Percentiles rank a stretch among this genome's conserved stretches.
Conservation (phyloP, 805 yeast genomes). For the Yarrowia deformans region DNA sequence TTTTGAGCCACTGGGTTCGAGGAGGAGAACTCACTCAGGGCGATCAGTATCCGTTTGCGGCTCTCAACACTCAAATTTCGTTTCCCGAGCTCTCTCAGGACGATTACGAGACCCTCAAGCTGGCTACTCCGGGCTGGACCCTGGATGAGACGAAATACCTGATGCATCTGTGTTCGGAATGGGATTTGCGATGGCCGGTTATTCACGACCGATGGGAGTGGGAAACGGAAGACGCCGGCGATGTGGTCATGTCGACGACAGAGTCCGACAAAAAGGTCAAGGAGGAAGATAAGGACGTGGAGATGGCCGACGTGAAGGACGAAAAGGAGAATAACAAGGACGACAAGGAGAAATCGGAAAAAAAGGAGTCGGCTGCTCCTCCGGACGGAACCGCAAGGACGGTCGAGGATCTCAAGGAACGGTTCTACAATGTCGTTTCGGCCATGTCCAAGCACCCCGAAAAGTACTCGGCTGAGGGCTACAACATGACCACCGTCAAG, state of each 20-base stretch:
- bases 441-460: conserved; percentile 57
- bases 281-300: conserved; percentile 13
- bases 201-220: conserved; percentile 66
- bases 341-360: neutral
- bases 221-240: conserved; percentile 10
- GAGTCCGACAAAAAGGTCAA: neutral
- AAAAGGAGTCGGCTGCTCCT: neutral
- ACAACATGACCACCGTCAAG: conserved; percentile 54
- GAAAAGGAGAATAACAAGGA: conserved; percentile 31
- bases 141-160: conserved; percentile 79
- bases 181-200: conserved; percentile 74
- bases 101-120: conserved; percentile 59
- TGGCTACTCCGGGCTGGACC: conserved; percentile 62
- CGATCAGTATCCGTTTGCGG: conserved; percentile 66
- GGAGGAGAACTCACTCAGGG: conserved; percentile 60
- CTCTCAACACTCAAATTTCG: conserved; percentile 71
- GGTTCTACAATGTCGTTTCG: conserved; percentile 75
- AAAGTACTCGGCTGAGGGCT: conserved; percentile 48
- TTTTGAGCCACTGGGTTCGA: conserved; percentile 84
- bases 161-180: conserved; percentile 65
- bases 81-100: conserved; percentile 73
- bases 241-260: neutral
- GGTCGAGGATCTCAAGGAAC: conserved; percentile 82
- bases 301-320: conserved; percentile 6
- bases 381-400: conserved; percentile 52